Conservation (phyloP, 169 alveolate species). For the Eimeria maxima region DNA sequence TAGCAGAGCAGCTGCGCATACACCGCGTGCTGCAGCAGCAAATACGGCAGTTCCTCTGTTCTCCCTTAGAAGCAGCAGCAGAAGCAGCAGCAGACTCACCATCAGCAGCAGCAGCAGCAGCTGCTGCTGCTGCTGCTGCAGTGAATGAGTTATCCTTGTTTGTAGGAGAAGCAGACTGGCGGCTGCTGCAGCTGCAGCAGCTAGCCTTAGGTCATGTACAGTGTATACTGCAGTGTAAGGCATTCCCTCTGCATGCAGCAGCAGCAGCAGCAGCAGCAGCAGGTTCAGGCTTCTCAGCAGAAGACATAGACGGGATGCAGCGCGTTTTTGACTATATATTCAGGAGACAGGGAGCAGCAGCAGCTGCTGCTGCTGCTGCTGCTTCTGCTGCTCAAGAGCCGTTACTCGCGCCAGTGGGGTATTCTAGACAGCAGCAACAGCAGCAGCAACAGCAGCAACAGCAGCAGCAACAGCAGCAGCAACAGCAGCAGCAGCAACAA, state of each 20-base stretch:
- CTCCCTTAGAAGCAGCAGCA: slow-evolving; percentile 8
- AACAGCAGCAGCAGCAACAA: background rate
- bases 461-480: slow-evolving; percentile 44
- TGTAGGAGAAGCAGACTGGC: slow-evolving; percentile 54
- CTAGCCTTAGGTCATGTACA: background rate
- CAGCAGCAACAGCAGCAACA: background rate
- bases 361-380: slow-evolving; percentile 17
- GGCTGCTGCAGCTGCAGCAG: slow-evolving; percentile 62
- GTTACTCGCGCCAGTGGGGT: background rate
- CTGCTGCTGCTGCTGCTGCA: slow-evolving; percentile 49
- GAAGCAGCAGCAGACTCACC: background rate
- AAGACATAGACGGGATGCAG: slow-evolving; percentile 11
- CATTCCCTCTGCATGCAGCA: slow-evolving; percentile 17
- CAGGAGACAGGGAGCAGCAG: slow-evolving; percentile 47
- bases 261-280: slow-evolving; percentile 5
- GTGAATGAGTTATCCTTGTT: background rate
- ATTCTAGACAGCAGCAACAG: background rate
- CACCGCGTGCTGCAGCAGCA: slow-evolving; percentile 76
- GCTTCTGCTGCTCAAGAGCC: slow-evolving; percentile 7
- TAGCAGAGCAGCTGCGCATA: slow-evolving; percentile 69
- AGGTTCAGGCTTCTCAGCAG: background rate
- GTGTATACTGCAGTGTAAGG: background rate
- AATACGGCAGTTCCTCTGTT: slow-evolving; percentile 29
- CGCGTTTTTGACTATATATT: slow-evolving; percentile 14
- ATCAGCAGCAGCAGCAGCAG: slow-evolving; percentile 58